Evolutionary conservation across 2,329 filamentous ascomycete genomes (phyloP).

Genomic region (Stagonosporopsis vannaccii): DNA sequence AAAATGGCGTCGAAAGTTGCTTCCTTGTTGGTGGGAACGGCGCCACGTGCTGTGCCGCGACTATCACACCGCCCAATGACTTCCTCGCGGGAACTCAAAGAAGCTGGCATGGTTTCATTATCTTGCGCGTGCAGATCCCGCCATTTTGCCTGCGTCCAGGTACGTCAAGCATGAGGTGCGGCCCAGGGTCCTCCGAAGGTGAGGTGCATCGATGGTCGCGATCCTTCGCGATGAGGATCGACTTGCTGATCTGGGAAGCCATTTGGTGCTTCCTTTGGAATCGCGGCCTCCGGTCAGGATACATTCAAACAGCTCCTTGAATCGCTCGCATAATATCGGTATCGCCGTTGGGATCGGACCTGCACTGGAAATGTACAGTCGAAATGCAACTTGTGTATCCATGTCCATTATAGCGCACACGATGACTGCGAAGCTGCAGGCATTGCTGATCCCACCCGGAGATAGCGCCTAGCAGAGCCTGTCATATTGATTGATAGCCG

Average conservation of each 20-base stretch:
- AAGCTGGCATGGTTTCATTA: constrained; percentile 6
- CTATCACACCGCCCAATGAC: background rate
- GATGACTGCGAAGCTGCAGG: background rate
- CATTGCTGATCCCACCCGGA: constrained; percentile 1
- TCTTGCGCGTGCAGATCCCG: background rate
- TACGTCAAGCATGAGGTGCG: background rate
- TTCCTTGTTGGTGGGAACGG: background rate
- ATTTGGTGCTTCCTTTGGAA: background rate
- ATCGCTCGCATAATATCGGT: background rate
- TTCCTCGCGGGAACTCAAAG: background rate
- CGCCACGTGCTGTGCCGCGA: constrained; percentile 4
- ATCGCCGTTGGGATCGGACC: background rate
- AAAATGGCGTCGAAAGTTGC: background rate
- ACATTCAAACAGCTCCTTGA: background rate
- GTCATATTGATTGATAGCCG: background rate
- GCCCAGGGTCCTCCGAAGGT: background rate
- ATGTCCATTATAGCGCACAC: background rate
- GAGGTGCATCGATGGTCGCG: background rate
- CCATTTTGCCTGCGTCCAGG: background rate
- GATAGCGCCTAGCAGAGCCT: background rate
- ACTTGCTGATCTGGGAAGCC: too few relatives aligned
- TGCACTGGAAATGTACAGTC: background rate
- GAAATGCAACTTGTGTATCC: background rate
- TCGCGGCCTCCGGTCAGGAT: background rate
- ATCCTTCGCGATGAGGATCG: background rate